Conservation (phyloP, 148 eudicot genomes). For the Vaccinium darrowii region DNA sequence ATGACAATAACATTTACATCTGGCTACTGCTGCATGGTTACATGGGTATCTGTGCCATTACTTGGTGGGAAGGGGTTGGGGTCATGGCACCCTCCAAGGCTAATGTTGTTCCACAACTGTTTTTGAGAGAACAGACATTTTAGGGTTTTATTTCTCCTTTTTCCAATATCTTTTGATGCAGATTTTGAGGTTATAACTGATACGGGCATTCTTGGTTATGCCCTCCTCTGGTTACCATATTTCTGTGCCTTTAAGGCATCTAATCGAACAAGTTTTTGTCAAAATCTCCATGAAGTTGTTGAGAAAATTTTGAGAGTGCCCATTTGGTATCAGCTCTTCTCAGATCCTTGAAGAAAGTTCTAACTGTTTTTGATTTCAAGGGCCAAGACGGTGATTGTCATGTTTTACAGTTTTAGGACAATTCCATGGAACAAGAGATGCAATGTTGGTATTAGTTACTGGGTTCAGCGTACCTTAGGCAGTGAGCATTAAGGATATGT, state of each 20-base stretch:
- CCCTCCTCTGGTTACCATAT: not conserved
- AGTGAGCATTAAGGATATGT: not conserved
- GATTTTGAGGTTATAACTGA: not conserved
- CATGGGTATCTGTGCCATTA: not conserved
- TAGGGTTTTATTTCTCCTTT: not conserved
- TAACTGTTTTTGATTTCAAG: not conserved
- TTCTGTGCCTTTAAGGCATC: not conserved
- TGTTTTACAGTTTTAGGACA: conserved; percentile 12
- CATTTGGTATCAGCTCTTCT: not conserved
- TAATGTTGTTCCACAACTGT: not conserved
- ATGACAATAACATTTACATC: not conserved
- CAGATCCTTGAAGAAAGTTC: conserved; percentile 20
- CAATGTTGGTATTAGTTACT: not conserved
- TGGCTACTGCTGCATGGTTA: not conserved
- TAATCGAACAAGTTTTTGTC: not conserved
- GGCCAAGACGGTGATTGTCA: not conserved
- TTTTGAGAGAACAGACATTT: not conserved
- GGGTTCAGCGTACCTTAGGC: not conserved
- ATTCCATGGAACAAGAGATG: conserved; percentile 18
- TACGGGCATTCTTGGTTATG: not conserved
- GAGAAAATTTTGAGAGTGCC: not conserved
- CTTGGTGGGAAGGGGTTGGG: not conserved
- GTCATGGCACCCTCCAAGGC: not conserved
- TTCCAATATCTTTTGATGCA: not conserved
- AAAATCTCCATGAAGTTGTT: not conserved